A percentile compares a stretch with the other conserved stretches of the same genome.
Evolutionary conservation across 1,139 yeast species (phyloP).

Genomic region (Kodamaea sp.): DNA sequence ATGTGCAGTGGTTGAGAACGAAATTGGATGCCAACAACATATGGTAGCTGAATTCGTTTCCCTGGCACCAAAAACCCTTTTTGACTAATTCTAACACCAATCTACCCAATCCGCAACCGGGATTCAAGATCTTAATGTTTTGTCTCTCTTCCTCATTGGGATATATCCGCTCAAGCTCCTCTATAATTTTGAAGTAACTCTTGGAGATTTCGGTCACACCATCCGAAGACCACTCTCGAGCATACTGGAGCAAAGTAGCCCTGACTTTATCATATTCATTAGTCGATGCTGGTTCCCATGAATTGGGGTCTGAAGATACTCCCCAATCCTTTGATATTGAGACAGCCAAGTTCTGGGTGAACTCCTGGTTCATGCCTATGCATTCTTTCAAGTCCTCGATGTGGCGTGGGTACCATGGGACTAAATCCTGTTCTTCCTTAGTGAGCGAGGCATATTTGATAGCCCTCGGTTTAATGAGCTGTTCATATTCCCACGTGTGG

Average conservation of each 20-base stretch:
- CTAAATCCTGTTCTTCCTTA: conserved; percentile 38
- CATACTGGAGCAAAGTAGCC: conserved; percentile 61
- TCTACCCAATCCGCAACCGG: conserved; percentile 86
- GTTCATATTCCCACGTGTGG: conserved; percentile 37
- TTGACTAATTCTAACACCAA: conserved; percentile 70
- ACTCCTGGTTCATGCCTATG: conserved; percentile 50
- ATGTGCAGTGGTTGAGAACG: conserved; percentile 55
- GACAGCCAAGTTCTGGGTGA: conserved; percentile 48
- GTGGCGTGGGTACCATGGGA: conserved; percentile 57
- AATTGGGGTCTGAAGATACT: conserved; percentile 35
- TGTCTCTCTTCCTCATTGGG: conserved; percentile 45
- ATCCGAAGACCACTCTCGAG: conserved; percentile 76
- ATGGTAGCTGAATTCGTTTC: conserved; percentile 81
- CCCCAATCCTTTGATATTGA: conserved; percentile 58
- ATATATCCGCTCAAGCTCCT: conserved; percentile 41
- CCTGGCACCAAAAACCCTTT: conserved; percentile 74
- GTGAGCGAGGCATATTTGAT: conserved; percentile 33
- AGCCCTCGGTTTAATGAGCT: conserved; percentile 37
- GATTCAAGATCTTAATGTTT: conserved; percentile 56
- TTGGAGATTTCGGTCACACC: conserved; percentile 55
- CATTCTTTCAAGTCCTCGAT: conserved; percentile 45
- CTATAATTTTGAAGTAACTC: conserved; percentile 48
- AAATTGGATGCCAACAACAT: conserved; percentile 73
- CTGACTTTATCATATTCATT: conserved; percentile 63
- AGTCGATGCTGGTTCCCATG: conserved; percentile 48